These are phyloP conservation scores for Corylus americana DNA, from an alignment of 306 rosid species.

Conservation along the genomic window DNA sequence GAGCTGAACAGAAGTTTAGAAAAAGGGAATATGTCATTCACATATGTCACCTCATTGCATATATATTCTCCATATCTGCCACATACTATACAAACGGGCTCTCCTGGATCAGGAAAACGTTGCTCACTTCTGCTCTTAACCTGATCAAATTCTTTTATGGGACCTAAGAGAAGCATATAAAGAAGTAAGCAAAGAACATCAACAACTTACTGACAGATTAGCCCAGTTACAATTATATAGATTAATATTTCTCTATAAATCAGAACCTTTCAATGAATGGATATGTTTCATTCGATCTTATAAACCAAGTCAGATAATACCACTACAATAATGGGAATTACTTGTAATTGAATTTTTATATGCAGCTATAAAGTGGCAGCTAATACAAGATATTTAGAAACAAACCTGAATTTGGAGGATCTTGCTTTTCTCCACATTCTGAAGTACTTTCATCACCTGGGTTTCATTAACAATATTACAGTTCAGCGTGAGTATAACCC, in stretches of 20 bases:
- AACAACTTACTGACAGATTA: not conserved
- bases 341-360: not conserved
- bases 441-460: conserved; percentile 73
- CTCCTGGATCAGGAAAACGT: conserved; percentile 67
- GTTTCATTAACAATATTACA: conserved; percentile 17
- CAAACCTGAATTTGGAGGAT: conserved; percentile 57
- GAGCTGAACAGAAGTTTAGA: not conserved
- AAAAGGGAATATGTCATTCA: conserved; percentile 8
- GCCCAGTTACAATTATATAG: not conserved
- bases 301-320: not conserved
- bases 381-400: conserved; percentile 18
- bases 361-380: not conserved
- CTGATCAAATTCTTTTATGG: conserved; percentile 35
- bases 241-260: conserved; percentile 7
- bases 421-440: conserved; percentile 44
- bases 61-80: conserved; percentile 90
- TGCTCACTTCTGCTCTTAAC: conserved; percentile 67
- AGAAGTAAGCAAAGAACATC: conserved; percentile 1
- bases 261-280: not conserved
- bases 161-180: conserved; percentile 32
- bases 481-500: conserved; percentile 16
- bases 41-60: conserved; percentile 63
- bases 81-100: conserved; percentile 80
- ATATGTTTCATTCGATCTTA: not conserved
- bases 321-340: not conserved